Evolutionary conservation across 2,329 filamentous ascomycete species (phyloP), one percentile per base, ranked within the genome.

Genomic region (Uncinocarpus reesii): DNA sequence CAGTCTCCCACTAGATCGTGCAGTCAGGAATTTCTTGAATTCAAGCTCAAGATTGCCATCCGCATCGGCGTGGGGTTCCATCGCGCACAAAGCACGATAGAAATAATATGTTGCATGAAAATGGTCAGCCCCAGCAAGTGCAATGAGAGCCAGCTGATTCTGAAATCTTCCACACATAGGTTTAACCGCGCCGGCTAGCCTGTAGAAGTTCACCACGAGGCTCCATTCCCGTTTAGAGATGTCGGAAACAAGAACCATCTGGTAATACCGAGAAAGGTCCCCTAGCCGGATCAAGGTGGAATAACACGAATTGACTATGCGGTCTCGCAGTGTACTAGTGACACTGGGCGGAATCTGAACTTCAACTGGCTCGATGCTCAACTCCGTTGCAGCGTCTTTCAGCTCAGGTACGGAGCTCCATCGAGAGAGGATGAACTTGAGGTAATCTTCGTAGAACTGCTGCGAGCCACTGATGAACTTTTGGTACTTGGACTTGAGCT

Each of bases 71-170:
- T 92, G 82, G 3, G 88, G 86, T 34, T 81, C 73, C 45, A 80
- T 74, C 26, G 86, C 81, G 7, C 81, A 81, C 56, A 92, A 75
- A 13, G 89, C 83, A 53, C 89, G 82, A 62, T 95, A 92, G 34
- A 96, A 79, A 64, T 95, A 81, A 65, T 95, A 96, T 24, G 93
- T 83, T 7, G 87, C 82, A 52, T 87, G 80, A 43, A 96, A 76
- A 62, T 93, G 84, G 56, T 90, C 83, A 50, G 77, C 78, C 57
- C 89, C 64, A 46, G 84, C 81, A 41, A 86, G 76, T 51, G 84
- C 83, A 51, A 96, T 83, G 29, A 96, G 85, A 29, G 86, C 89
- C 63, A 92, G 80, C 65, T 96, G 92, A 60, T 98, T 90, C 60
- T 93, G 84, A 13, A 87, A 84, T 53, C 81, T 79, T 24, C 90